Evolutionary conservation across 1,139 yeast genomes (phyloP), one percentile per base, ranked within the genome.

Genomic region (Blastobotrys raffinosifermentans): DNA sequence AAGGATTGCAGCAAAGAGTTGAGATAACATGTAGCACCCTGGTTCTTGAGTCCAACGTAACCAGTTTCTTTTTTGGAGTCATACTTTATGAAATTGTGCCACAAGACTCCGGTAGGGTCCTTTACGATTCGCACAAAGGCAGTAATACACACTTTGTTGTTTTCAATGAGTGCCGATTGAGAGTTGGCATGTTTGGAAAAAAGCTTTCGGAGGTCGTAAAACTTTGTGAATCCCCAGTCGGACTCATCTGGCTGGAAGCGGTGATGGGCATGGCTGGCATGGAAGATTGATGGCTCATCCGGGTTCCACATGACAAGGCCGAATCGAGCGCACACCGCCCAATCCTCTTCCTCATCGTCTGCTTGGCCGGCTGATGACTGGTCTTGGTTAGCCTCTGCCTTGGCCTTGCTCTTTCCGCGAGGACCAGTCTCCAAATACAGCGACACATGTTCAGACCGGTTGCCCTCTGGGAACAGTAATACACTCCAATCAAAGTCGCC

Each of bases 11-110:
- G 64, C 42, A 91, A 69, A 1, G 97, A 89, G 58, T 91, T 91
- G 55, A 91, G 73, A 59, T 91, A 91, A 59, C 99, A 91, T 0
- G 99, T 91, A 3, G 98, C 99, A 44, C 98, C 98, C 63, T 91
- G 99, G 57, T 91, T 91, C 49, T 78, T 82, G 48, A 91, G 75
- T 1, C 99, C 99, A 6, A 89, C 95, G 57, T 71, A 87, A 0
- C 97, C 96, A 0, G 98, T 85, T 35, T 69, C 77, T 51, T 76
- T 73, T 56, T 87, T 87, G 2, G 97, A 87, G 61, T 91, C 89
- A 61, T 91, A 91, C 53, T 84, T 82, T 29, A 69, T 48, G 52
- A 87, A 84, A 54, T 81, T 82, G 57, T 86, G 94, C 95, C 97
- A 91, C 47, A 91, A 67, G 1, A 87, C 94, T 1, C 96, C 96